Evolutionary conservation across 2,329 filamentous ascomycete genomes (phyloP).

Genomic region (Fusarium coicis): DNA sequence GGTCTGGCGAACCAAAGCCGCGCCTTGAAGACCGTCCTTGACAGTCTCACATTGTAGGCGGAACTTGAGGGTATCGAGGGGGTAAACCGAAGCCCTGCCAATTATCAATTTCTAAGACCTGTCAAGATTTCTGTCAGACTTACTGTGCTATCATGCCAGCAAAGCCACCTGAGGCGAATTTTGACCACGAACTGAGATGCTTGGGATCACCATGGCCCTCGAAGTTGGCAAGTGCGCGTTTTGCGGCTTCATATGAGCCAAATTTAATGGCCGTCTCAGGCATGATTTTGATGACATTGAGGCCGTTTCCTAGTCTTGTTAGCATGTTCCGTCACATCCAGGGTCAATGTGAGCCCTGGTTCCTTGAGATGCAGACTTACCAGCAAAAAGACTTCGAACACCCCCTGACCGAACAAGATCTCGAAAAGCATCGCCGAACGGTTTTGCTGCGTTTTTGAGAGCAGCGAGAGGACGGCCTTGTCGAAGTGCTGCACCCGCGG

Average conservation of each 20-base stretch:
- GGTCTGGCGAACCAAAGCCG: constrained; percentile 83
- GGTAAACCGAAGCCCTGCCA: constrained; percentile 86
- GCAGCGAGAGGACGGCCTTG: constrained; percentile 74
- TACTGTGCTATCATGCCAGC: constrained; percentile 95
- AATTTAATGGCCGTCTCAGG: constrained; percentile 99
- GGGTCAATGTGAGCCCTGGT: neutral
- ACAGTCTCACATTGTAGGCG: constrained; percentile 95
- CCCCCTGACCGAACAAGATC: constrained; percentile 89
- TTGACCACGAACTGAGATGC: constrained; percentile 82
- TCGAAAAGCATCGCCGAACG: constrained; percentile 77
- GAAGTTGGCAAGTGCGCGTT: constrained; percentile 83
- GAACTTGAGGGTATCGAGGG: constrained; percentile 85
- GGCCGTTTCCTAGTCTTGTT: constrained; percentile 79
- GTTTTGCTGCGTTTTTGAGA: constrained; percentile 72
- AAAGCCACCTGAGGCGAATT: constrained; percentile 89
- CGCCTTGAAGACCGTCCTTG: constrained; percentile 83
- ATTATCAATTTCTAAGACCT: constrained; percentile 14
- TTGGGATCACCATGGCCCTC: constrained; percentile 89
- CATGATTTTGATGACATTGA: constrained; percentile 98
- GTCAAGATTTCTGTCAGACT: constrained; percentile 46
- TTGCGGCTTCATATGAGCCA: constrained; percentile 95
- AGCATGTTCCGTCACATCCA: neutral
- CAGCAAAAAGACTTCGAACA: constrained; percentile 89
- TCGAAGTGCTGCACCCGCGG: constrained; percentile 73
- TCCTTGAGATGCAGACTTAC: constrained; percentile 60